These are phyloP conservation scores for Vitis amurensis DNA, from an alignment of 164 flowering plant species.

Conservation along the genomic window DNA sequence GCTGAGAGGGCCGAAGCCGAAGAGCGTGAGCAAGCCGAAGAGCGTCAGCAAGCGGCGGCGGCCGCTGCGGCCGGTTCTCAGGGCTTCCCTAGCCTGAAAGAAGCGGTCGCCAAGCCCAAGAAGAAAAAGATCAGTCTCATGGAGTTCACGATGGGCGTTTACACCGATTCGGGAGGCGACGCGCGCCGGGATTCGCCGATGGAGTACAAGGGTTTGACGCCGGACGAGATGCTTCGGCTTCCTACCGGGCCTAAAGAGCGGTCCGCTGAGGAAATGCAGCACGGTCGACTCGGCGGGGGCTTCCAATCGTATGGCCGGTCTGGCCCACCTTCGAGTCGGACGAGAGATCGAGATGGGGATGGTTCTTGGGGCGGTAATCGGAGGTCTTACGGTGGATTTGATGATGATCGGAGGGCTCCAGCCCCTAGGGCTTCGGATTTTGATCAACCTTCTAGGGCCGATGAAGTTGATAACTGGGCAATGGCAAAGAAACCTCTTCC, in stretches of 20 bases:
- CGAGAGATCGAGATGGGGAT: slow-evolving; percentile 35
- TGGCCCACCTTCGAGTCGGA: slow-evolving; percentile 24
- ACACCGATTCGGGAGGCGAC: slow-evolving; percentile 24
- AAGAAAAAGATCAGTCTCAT: slow-evolving; percentile 66
- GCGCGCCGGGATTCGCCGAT: slow-evolving; percentile 15
- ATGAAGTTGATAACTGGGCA: slow-evolving; percentile 87
- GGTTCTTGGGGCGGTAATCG: slow-evolving; percentile 52
- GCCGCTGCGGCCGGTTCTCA: slow-evolving; percentile 27
- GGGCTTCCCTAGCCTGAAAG: slow-evolving; percentile 54
- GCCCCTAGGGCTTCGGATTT: slow-evolving; percentile 64
- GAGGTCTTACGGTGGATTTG: slow-evolving; percentile 68
- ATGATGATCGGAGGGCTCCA: slow-evolving; percentile 56
- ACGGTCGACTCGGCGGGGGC: slow-evolving; percentile 68
- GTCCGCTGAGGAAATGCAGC: slow-evolving; percentile 58
- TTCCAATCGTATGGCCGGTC: slow-evolving; percentile 51
- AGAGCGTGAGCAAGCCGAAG: slow-evolving; percentile 40
- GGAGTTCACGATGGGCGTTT: slow-evolving; percentile 41
- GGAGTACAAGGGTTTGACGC: slow-evolving; percentile 53
- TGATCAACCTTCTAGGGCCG: slow-evolving; percentile 83
- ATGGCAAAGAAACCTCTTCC: slow-evolving; percentile 46
- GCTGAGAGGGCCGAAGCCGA: slow-evolving; percentile 58
- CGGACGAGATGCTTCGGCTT: slow-evolving; percentile 60
- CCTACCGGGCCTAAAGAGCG: slow-evolving; percentile 82
- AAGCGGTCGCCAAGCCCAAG: slow-evolving; percentile 53
- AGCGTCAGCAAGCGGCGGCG: slow-evolving; percentile 28